phyloP scores from a whole-genome alignment of 192 early-diverging fungal species.

The Coemansia sp. region DNA sequence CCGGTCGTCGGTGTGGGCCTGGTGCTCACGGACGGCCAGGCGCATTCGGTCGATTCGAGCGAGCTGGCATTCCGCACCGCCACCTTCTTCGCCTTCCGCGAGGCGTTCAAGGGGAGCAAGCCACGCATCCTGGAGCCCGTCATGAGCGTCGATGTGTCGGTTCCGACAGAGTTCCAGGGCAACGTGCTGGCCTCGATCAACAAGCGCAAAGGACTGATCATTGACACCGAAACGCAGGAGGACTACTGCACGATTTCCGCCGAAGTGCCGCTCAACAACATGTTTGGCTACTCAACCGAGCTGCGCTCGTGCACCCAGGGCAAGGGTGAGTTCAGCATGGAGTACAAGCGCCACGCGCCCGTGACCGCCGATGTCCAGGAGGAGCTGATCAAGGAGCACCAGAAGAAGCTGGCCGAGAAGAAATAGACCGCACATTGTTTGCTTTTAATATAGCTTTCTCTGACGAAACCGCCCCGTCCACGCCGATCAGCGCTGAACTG shows the following conservation, averaged over 20 bases:
- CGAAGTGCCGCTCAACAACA: slow-evolving; percentile 93
- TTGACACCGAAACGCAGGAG: slow-evolving; percentile 88
- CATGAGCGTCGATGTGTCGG: slow-evolving; percentile 90
- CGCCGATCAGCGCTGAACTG: too few species aligned
- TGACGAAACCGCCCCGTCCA: too few species aligned
- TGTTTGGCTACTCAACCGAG: slow-evolving; percentile 99
- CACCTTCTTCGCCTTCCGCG: slow-evolving; percentile 80
- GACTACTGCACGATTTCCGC: slow-evolving; percentile 83
- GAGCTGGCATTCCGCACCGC: slow-evolving; percentile 96
- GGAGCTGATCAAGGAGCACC: slow-evolving; percentile 82
- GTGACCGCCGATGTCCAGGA: slow-evolving; percentile 78
- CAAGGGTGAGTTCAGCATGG: slow-evolving; percentile 98
- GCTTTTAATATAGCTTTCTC: too few species aligned
- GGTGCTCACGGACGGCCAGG: slow-evolving; percentile 86
- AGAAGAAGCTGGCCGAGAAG: slow-evolving; percentile 61
- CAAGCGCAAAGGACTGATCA: slow-evolving; percentile 94
- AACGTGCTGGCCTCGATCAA: slow-evolving; percentile 87
- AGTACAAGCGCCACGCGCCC: slow-evolving; percentile 82
- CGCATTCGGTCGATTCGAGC: slow-evolving; percentile 92
- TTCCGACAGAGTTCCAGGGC: slow-evolving; percentile 91
- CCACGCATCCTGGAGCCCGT: slow-evolving; percentile 92
- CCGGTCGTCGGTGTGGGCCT: slow-evolving; percentile 80
- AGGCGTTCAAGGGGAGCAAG: slow-evolving; percentile 75
- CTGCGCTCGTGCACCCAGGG: slow-evolving; percentile 88
- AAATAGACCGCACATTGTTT: too few species aligned